Base-by-base conservation (phyloP, 108 stramenopile species). In the Cafeteria roenbergensis region DNA sequence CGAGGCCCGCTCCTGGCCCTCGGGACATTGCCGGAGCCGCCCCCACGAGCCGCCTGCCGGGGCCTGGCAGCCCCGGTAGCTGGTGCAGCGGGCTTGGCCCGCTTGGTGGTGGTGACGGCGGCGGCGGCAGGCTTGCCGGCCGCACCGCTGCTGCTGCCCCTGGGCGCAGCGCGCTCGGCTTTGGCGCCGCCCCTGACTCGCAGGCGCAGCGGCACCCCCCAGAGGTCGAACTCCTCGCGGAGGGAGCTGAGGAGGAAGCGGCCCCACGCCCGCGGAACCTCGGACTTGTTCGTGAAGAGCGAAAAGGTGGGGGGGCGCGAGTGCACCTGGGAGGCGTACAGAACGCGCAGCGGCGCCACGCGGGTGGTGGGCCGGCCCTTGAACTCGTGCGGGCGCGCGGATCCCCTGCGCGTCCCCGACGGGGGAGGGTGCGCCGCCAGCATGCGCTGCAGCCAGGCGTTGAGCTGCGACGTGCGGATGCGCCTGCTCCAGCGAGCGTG, bases 231-330 rank as follows among this genome's bases (percentile, higher is more conserved):
- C 51, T 75, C 55, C 55, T 76, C 71, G 34, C 78, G 62, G 64
- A 83, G 70, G 51, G 75, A 74, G 35, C 75, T 51, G 34, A 71
- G 71, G 22, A 83, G 62, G 34, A 78, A 82, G 25, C 79, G 61
- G 68, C 73, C 61, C 71, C 80, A 82, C 29, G 57, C 30, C 48
- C 79, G 78, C 20, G 68, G 65, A 61, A 81, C 61, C 4, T 55
- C 30, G 24, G 12, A 14, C 0, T 14, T 27, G 70, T 81, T 81
- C 57, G 73, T 76, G 63, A 81, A 83, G 32, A 79, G 29, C 17
- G 71, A 80, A 31, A 83, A 68, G 21, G 78, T 75, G 6, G 82
- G 82, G 26, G 82, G 82, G 25, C 63, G 64, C 21, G 78, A 34
- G 26, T 64, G 56, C 9, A 79, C 57, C 55, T 71, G 71, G 0